These are phyloP conservation scores for Plectosphaerella sp. DNA, from an alignment of 2,329 filamentous ascomycete genomes.

Conservation along the genomic window DNA sequence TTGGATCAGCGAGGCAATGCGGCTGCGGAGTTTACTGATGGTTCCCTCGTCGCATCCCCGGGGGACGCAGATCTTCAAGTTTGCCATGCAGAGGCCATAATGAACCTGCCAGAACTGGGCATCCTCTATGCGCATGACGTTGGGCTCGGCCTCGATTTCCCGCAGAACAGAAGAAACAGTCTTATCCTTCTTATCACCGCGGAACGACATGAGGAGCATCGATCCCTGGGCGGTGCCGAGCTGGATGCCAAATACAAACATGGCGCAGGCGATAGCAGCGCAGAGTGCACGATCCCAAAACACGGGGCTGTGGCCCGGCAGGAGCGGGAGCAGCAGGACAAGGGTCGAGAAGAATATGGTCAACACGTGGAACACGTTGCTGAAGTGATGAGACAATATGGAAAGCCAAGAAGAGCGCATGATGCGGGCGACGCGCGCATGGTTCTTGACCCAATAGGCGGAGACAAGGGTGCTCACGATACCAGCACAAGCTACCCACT, in stretches of 20 bases:
- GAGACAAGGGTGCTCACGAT: slow-evolving; percentile 81
- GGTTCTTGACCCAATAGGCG: slow-evolving; percentile 83
- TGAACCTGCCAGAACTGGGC: slow-evolving; percentile 98
- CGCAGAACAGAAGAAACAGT: slow-evolving; percentile 70
- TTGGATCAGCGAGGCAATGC: slow-evolving; percentile 73
- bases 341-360: slow-evolving; percentile 82
- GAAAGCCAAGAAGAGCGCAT: slow-evolving; percentile 84
- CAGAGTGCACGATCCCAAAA: slow-evolving; percentile 83
- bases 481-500: slow-evolving; percentile 75
- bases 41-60: slow-evolving; percentile 64
- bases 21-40: slow-evolving; percentile 67
- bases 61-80: slow-evolving; percentile 72
- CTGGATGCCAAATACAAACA: slow-evolving; percentile 82
- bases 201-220: slow-evolving; percentile 94
- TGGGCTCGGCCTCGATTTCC: slow-evolving; percentile 78
- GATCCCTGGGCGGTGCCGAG: slow-evolving; percentile 82
- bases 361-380: slow-evolving; percentile 92
- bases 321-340: slow-evolving; percentile 74
- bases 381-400: slow-evolving; percentile 78
- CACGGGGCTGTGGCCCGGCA: slow-evolving; percentile 75
- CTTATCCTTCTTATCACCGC: slow-evolving; percentile 27
- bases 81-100: slow-evolving; percentile 94
- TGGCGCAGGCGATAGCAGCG: slow-evolving; percentile 74
- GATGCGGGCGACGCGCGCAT: slow-evolving; percentile 84
- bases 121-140: slow-evolving; percentile 75